phyloP scores from a whole-genome alignment of 345 rosid genomes.

The Clausena lansium region DNA sequence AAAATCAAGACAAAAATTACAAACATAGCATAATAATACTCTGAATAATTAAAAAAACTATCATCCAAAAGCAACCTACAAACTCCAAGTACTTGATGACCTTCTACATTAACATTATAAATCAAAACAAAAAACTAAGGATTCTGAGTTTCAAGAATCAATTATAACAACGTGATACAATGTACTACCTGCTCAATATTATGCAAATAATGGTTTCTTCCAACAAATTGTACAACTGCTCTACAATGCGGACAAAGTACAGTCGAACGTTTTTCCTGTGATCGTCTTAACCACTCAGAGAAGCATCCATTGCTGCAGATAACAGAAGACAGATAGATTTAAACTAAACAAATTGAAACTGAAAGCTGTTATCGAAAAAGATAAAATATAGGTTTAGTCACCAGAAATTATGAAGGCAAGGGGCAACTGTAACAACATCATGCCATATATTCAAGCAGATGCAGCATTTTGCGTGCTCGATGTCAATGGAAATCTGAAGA shows the following conservation, averaged over 20 bases:
- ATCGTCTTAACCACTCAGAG: constrained; percentile 91
- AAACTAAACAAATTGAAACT: constrained; percentile 13
- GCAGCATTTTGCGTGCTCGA: constrained; percentile 83
- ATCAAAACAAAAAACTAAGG: not conserved
- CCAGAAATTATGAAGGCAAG: constrained; percentile 98
- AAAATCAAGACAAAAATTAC: not conserved
- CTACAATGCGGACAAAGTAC: constrained; percentile 94
- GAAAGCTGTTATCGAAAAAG: not conserved
- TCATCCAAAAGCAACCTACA: not conserved
- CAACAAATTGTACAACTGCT: constrained; percentile 77
- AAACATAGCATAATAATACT: not conserved
- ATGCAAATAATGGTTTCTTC: constrained; percentile 78
- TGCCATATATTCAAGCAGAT: constrained; percentile 94
- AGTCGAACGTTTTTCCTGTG: constrained; percentile 55
- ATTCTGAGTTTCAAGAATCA: not conserved
- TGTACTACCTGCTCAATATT: constrained; percentile 69
- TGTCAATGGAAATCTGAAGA: constrained; percentile 62
- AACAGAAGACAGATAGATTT: constrained; percentile 24
- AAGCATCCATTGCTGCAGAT: constrained; percentile 87
- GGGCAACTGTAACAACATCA: constrained; percentile 87
- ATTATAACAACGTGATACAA: not conserved
- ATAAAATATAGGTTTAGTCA: constrained; percentile 23
- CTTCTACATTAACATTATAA: too few species aligned
- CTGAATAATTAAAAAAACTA: not conserved
- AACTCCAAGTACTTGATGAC: not conserved